These are phyloP conservation scores for Sporothrix pallida DNA, from an alignment of 2,329 filamentous ascomycete species.

Conservation along the genomic window DNA sequence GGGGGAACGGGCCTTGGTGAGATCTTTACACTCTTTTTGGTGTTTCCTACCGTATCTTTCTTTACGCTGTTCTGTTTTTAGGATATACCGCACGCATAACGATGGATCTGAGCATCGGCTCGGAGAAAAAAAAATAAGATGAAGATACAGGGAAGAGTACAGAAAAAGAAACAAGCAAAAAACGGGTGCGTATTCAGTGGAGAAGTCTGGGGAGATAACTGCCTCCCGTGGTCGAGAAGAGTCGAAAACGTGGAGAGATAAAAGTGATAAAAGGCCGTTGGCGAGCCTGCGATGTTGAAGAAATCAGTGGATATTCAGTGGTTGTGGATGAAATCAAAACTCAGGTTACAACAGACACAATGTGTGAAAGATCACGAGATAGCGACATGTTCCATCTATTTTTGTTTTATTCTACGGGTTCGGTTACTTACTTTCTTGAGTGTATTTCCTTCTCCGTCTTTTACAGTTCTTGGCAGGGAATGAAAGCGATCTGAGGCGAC, in stretches of 20 bases:
- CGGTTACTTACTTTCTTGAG: background rate
- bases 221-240: background rate
- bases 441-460: background rate
- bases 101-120: slow-evolving; percentile 9
- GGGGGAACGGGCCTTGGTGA: background rate
- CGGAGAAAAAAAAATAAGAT: slow-evolving; percentile 11
- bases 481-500: background rate
- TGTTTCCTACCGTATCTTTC: background rate
- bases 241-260: background rate
- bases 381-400: background rate
- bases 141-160: background rate
- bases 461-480: background rate
- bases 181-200: slow-evolving; percentile 1
- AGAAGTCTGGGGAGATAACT: background rate
- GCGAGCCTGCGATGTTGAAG: background rate
- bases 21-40: background rate
- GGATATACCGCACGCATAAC: slow-evolving; percentile 21
- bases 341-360: too few relatives aligned
- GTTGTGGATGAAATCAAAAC: background rate
- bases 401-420: background rate
- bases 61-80: slow-evolving; percentile 5
- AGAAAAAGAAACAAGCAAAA: slow-evolving; percentile 2
- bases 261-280: background rate
- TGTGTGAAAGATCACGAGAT: too few relatives aligned
- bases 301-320: background rate